Conservation (phyloP, 768 basidiomycete genomes). For the Lepiota brunneoincarnata region DNA sequence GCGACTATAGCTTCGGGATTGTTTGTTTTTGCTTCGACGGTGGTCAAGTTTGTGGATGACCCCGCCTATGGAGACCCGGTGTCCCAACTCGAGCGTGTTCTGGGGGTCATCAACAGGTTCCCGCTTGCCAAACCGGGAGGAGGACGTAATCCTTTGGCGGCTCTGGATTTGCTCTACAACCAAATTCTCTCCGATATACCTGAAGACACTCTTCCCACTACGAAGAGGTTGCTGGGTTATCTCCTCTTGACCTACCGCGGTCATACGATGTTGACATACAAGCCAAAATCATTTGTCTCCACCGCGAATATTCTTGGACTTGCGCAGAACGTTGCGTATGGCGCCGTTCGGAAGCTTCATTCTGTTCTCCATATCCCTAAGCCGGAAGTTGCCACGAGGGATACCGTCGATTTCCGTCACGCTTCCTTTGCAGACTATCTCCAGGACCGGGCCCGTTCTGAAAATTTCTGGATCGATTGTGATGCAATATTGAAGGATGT, state of each 20-base stretch:
- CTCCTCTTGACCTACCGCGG: background rate
- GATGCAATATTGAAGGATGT: too few species aligned
- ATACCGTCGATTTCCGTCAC: background rate
- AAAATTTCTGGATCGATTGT: background rate
- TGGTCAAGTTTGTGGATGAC: background rate
- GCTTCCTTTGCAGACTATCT: background rate
- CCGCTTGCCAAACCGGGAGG: background rate
- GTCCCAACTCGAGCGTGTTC: background rate
- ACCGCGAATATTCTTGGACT: background rate
- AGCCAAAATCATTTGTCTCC: background rate
- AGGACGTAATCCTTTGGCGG: background rate
- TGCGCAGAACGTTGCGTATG: background rate
- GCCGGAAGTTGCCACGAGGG: background rate
- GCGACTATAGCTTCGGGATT: background rate
- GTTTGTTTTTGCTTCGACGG: background rate
- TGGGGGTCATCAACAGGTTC: background rate
- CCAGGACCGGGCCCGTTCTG: background rate
- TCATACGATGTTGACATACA: background rate
- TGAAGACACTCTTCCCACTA: background rate
- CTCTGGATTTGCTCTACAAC: background rate
- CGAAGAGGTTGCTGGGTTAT: background rate
- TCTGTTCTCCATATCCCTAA: background rate
- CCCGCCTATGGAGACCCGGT: background rate
- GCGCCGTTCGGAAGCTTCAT: background rate
- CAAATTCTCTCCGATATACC: background rate